Evolutionary conservation across 257 asterid species (phyloP).

Genomic region (Solanum bulbocastanum): DNA sequence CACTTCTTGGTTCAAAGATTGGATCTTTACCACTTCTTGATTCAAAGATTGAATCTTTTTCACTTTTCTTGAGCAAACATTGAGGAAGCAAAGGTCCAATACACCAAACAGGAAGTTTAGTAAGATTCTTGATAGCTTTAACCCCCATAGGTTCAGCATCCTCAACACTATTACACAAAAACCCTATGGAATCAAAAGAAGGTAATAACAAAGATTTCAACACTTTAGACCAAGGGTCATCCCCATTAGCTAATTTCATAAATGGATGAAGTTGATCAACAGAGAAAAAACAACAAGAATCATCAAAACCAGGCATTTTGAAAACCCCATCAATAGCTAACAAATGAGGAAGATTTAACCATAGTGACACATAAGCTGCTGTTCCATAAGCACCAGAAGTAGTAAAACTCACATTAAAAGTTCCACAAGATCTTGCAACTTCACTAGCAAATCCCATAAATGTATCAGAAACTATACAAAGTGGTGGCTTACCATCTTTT

Average conservation of each 20-base stretch:
- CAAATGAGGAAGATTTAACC: conserved; percentile 81
- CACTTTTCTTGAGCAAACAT: conserved; percentile 17
- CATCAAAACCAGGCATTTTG: conserved; percentile 47
- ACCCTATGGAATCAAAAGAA: conserved; percentile 42
- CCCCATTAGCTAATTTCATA: conserved; percentile 57
- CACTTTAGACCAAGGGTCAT: conserved; percentile 69
- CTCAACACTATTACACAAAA: conserved; percentile 55
- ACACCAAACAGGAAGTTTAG: conserved; percentile 65
- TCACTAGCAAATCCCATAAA: conserved; percentile 66
- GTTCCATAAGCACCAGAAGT: conserved; percentile 89
- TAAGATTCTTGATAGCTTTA: conserved; percentile 21
- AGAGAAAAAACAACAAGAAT: conserved; percentile 31
- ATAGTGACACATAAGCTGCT: conserved; percentile 55
- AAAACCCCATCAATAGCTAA: conserved; percentile 21
- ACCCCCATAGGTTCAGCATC: conserved; percentile 67
- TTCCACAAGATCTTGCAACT: conserved; percentile 47
- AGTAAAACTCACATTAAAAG: conserved; percentile 40
- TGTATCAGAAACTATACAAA: conserved; percentile 75
- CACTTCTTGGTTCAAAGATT: neutral
- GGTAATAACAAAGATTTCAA: conserved; percentile 37
- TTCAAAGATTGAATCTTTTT: conserved; percentile 10
- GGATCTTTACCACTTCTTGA: conserved; percentile 3
- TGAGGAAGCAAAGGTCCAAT: conserved; percentile 75
- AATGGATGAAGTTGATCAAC: conserved; percentile 46
- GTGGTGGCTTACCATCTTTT: conserved; percentile 42